Base-by-base conservation (phyloP, 768 basidiomycete species). In the Fomitopsis serialis region DNA sequence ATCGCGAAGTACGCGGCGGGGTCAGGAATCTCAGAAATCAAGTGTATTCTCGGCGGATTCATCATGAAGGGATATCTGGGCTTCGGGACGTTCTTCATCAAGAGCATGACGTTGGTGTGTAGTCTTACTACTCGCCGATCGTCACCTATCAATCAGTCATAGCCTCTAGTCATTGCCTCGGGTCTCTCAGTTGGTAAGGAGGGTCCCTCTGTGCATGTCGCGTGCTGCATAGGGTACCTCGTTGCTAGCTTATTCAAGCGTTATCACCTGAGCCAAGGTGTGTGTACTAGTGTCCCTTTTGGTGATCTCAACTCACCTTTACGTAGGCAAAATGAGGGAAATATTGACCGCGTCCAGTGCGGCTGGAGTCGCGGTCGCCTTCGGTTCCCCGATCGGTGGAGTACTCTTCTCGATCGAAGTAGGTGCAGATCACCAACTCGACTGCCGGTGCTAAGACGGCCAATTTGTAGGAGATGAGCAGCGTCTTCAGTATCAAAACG, bases 391-490 rank as follows among this genome's bases (percentile, higher is more conserved):
- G 0, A 98, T 99, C 37, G 97, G 95, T 15, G 97, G 97, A 11
- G 97, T 99, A 0, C 67, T 99, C 19, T 99, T 99, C 65, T 96
- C 96, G 15, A 94, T 99, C 58, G 97, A 99, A 79, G 92, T 91
- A 58, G 43, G 68, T 19, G 6, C 6, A 40, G 21, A n/a, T n/a
- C n/a, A n/a, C n/a, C n/a, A n/a, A n/a, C 36, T n/a, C 13, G 2
- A 42, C 29, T 32, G 29, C 29, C 29, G 4, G 21, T 29, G 7
- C 24, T n/a, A 7, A 45, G 3, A 12, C 5, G 7, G 10, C 32
- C 5, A 35, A 19, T n/a, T 32, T 35, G 25, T 43, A 95, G 92
- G 97, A 99, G 82, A 99, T 99, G 97, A 96, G 92, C 69, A 89
- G 93, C 67, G 87, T 83, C 36, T 98, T 98, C 68, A 96, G 89